Evolutionary conservation across 2,329 filamentous ascomycete genomes (phyloP).

Genomic region (Aureobasidium melanogenum): DNA sequence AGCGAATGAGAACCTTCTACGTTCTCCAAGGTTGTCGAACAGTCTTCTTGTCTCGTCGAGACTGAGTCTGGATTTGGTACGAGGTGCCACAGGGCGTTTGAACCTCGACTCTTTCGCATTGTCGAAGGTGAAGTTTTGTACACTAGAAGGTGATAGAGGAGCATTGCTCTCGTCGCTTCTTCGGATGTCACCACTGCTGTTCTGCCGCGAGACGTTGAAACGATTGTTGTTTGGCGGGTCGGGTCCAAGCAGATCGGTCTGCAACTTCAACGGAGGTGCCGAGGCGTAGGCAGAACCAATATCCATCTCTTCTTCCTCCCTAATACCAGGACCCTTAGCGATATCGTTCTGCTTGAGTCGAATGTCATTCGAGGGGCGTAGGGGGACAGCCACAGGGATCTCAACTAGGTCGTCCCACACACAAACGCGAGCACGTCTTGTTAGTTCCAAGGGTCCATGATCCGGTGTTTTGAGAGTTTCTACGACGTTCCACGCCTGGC

Average conservation of each 20-base stretch:
- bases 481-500: slow-evolving; percentile 98
- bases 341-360: slow-evolving; percentile 45
- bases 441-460: slow-evolving; percentile 88
- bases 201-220: slow-evolving; percentile 40
- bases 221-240: slow-evolving; percentile 29
- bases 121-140: slow-evolving; percentile 23
- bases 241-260: slow-evolving; percentile 58
- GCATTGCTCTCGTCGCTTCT: slow-evolving; percentile 16
- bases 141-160: slow-evolving; percentile 27
- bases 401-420: slow-evolving; percentile 98
- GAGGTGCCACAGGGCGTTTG: slow-evolving; percentile 17
- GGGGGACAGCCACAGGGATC: slow-evolving; percentile 84
- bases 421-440: slow-evolving; percentile 79
- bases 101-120: slow-evolving; percentile 12
- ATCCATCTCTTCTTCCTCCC: slow-evolving; percentile 80
- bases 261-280: slow-evolving; percentile 34
- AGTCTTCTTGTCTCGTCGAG: slow-evolving; percentile 30
- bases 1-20: slow-evolving; percentile 13
- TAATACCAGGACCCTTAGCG: slow-evolving; percentile 26
- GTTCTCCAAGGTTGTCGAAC: slow-evolving; percentile 22
- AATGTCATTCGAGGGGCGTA: slow-evolving; percentile 78
- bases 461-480: slow-evolving; percentile 90
- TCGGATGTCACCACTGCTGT: slow-evolving; percentile 33
- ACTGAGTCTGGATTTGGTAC: slow-evolving; percentile 31
- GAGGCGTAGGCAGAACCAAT: slow-evolving; percentile 64